Base-by-base conservation (phyloP, 2,329 filamentous ascomycete genomes). In the Arachnomyces sp. region DNA sequence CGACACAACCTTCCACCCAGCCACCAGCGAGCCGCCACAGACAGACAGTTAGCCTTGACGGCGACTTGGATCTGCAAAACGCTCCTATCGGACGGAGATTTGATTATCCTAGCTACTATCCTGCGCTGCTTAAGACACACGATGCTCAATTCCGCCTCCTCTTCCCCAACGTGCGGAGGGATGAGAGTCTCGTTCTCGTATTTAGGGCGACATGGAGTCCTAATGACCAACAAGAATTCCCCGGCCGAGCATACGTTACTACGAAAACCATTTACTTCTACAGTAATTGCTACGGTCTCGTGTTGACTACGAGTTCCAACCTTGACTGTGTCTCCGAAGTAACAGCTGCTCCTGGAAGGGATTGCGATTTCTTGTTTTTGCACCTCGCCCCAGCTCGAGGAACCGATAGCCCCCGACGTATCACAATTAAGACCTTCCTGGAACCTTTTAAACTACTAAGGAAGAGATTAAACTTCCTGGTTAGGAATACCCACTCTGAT, bases 251-350 rank as follows among this genome's bases (percentile, higher is more conserved):
- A 16, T 98, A 93, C 59, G 81, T 94, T 44, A 96, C 90, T 1
- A 74, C 82, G 0, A 80, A 82, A 46, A 84, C 89, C 48, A 80
- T 98, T 59, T 96, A 94, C 61, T 96, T 98, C 57, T 98, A 95
- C 64, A 93, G 89, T 52, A 84, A 96, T 55, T 85, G 95, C 56
- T 80, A 95, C 59, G 92, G 92, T 4, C 73, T 98, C 4, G 83
- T 96, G 1, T 73, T 94, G 28, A 84, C 90, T 1, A 90, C 88
- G 37, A 77, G 77, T 12, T 77, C 93, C 37, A 79, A 74, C 40
- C 71, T 98, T 42, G 75, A 81, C 40, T 79, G 76, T 14, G 86
- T 98, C 42, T 79, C 79, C 7, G 92, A 96, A 61, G 86, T 96
- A 31, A 95, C 87, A 16, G 85, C 85, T 29, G 87, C 87, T 2